Base-by-base conservation (phyloP, 345 rosid genomes). In the Linum usitatissimum region DNA sequence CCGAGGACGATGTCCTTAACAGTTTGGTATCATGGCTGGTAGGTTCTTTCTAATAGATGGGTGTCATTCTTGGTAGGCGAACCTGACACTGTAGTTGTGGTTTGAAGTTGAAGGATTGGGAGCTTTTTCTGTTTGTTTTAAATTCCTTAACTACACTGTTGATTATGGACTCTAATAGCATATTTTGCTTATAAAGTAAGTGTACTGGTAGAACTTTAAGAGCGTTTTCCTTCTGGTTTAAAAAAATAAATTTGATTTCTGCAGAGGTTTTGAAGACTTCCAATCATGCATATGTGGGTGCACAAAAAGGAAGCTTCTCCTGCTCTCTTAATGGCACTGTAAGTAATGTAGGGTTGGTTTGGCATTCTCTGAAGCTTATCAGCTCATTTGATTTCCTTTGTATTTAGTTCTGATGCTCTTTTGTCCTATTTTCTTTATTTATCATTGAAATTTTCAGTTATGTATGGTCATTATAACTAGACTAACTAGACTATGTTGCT, bases 311-410 rank as follows among this genome's bases (percentile, higher is more conserved):
- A 69, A 80, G 64, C 62, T 15, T 74, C 55, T 76, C 66, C 13
- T 75, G 71, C 62, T 55, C 75, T 58, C 39, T 68, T 18, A 28
- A 65, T 55, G 65, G 31, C 59, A 55, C 66, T 71, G 94, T 86
- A 79, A 84, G 88, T 71, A 39, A 59, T 23, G 36, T 49, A 34
- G 8, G 38, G 30, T 60, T 17, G 6, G 55, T 28, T 30, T 60
- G 68, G 53, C 28, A 23, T 9, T 23, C 17, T 57, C 28, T 21
- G 19, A 30, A 13, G 15, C 31, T 3, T 21, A 5, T 13, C 21
- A 23, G 34, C 21, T 2, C 34, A 10, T 19, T 23, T 30, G 21
- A 23, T 23, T 57, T 57, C 21, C 23, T 55, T 55, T 18, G 3
- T 23, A 17, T 55, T 55, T 17, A 14, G 18, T 18, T 18, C 21